Percentiles rank a stretch among this genome's conserved stretches.
Conservation (phyloP, 1,139 yeast species). For the Petasospora rhodanensis region DNA sequence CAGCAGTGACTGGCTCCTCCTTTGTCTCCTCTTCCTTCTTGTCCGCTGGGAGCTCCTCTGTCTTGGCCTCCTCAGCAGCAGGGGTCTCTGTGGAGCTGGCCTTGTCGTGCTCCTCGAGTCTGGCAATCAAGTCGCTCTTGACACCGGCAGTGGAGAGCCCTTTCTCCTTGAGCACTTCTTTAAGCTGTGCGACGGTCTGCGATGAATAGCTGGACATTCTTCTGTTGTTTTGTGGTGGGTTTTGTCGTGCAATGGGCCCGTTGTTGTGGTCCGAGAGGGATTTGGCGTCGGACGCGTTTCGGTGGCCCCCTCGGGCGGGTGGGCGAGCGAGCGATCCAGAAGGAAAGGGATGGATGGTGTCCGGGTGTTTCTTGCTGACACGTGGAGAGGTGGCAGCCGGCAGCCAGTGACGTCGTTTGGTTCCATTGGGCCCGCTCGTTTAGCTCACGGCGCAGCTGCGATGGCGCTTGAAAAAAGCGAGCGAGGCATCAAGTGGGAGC, state of each 20-base stretch:
- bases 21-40: constrained; percentile 2
- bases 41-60: constrained; percentile 2
- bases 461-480: too few species aligned
- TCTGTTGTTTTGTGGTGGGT: background rate
- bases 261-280: background rate
- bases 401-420: too few species aligned
- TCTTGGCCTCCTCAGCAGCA: constrained; percentile 12
- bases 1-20: constrained; percentile 7
- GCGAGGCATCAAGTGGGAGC: too few species aligned
- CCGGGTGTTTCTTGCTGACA: constrained; percentile 3
- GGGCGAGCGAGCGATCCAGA: background rate
- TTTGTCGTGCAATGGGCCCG: background rate
- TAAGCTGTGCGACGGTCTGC: constrained; percentile 76
- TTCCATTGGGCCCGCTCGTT: too few species aligned
- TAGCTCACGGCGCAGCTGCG: too few species aligned
- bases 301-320: too few species aligned
- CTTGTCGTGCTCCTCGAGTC: constrained; percentile 39
- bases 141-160: constrained; percentile 75
- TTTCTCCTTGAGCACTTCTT: constrained; percentile 65
- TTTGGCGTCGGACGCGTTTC: background rate
- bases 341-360: constrained; percentile 1
- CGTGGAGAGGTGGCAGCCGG: too few species aligned
- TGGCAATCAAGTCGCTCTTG: constrained; percentile 74
- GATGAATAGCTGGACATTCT: constrained; percentile 17
- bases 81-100: constrained; percentile 20